phyloP scores from a whole-genome alignment of 208 protist genomes.

The Leishmania tropica region DNA sequence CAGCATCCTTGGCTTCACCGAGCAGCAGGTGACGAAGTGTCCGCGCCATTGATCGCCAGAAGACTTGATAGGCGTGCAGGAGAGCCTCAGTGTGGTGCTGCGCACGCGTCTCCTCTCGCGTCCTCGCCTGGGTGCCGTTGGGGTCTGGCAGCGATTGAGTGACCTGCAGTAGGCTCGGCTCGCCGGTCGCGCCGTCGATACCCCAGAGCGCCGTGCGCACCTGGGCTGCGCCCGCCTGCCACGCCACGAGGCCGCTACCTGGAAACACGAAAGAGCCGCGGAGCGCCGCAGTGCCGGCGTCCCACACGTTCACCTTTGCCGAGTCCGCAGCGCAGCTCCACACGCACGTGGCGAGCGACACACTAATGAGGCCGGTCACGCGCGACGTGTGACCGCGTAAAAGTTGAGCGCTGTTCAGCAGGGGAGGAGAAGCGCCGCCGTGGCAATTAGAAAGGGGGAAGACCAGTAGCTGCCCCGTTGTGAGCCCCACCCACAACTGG shows the following conservation, averaged over 20 bases:
- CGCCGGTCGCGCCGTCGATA: constrained; percentile 27
- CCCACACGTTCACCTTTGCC: constrained; percentile 52
- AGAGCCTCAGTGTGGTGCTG: background rate
- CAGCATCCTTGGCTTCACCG: background rate
- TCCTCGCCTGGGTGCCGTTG: background rate
- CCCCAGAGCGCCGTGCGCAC: constrained; percentile 48
- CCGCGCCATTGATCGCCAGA: constrained; percentile 3
- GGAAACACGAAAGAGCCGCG: constrained; percentile 60
- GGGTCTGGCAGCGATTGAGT: constrained; percentile 12
- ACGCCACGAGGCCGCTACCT: constrained; percentile 16
- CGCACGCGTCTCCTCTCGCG: background rate
- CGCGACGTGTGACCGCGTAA: constrained; percentile 26
- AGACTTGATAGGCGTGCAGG: constrained; percentile 1
- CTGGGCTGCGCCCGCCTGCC: constrained; percentile 12
- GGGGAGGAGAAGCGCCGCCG: background rate
- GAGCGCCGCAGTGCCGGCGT: constrained; percentile 31
- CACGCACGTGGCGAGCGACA: constrained; percentile 48
- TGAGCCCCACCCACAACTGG: constrained; percentile 58
- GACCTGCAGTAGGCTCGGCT: constrained; percentile 15
- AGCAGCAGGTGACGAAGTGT: background rate
- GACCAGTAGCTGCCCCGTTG: constrained; percentile 36
- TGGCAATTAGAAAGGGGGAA: constrained; percentile 22
- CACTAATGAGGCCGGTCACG: constrained; percentile 33
- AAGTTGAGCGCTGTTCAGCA: background rate
- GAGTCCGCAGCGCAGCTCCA: constrained; percentile 55